Base-by-base conservation (phyloP, 495 filamentous ascomycete genomes). In the Cercophora newfieldiana region DNA sequence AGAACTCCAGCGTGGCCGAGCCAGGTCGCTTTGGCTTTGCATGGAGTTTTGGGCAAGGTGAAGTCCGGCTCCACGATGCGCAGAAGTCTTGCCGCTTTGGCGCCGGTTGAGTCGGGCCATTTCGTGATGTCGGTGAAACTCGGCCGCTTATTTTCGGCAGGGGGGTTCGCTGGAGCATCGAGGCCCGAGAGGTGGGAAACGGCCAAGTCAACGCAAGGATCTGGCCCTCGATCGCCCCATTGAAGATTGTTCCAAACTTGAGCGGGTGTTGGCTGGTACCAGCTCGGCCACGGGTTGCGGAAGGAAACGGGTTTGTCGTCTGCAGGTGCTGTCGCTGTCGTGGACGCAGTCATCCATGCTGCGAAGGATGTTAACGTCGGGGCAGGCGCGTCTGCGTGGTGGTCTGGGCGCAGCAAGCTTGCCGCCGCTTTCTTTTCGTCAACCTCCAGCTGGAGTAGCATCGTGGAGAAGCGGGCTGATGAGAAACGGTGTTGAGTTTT, bases 211-310 rank as follows among this genome's bases (percentile, higher is more conserved):
- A 74, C 47, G 19, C 53, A 72, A 5, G 63, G 63, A n/a, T 73
- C 68, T 12, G 49, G 61, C 0, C 60, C 22, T 24, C 72, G 69
- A 0, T 66, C 61, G 19, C 74, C 71, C 74, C 74, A 77, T 25
- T 61, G 49, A 3, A 75, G 60, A 19, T 60, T 67, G 22, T 64
- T 37, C 59, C 78, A 80, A 29, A 71, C 26, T 28, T 76, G 64
- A 1, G 71, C 24, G 12, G 53, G 57, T 0, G 73, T 71, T 0
- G 73, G 74, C 24, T 70, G 73, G 29, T 72, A 65, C 70, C 76
- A 82, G 26, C 82, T 85, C 0, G 82, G 81, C 84, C 84, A 87
- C 1, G 85, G 85, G 61, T 86, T 87, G 16, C 70, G 71, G 67
- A 87, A 87, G 0, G 16, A 25, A n/a, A 55, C 26, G 26, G 51